These are phyloP conservation scores for Cercospora beticola DNA, from an alignment of 2,329 filamentous ascomycete species.

Conservation along the genomic window DNA sequence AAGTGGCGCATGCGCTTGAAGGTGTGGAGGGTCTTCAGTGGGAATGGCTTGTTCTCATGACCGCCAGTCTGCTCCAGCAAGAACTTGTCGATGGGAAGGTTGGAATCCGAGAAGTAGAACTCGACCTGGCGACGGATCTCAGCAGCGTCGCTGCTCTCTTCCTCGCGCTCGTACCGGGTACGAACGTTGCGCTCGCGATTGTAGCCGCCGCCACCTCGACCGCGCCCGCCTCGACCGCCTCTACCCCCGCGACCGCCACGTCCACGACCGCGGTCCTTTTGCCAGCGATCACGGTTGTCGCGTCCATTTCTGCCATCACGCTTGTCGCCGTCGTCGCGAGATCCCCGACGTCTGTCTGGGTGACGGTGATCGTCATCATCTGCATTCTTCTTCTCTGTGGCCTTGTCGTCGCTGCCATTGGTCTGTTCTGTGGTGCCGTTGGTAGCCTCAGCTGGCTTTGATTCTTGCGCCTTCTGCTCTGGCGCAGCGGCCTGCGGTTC, in stretches of 20 bases:
- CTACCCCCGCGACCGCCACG: slow-evolving; percentile 21
- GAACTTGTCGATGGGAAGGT: slow-evolving; percentile 85
- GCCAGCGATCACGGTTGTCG: slow-evolving; percentile 21
- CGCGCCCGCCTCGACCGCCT: slow-evolving; percentile 12
- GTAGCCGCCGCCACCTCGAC: slow-evolving; percentile 20
- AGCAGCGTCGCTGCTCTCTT: slow-evolving; percentile 72
- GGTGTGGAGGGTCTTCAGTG: slow-evolving; percentile 71
- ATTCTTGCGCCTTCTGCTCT: slow-evolving; percentile 20
- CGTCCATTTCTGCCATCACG: slow-evolving; percentile 23
- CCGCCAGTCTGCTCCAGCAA: slow-evolving; percentile 77
- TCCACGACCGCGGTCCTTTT: slow-evolving; percentile 16
- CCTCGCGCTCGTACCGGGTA: slow-evolving; percentile 48
- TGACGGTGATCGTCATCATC: slow-evolving; percentile 24
- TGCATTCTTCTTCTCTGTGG: slow-evolving; percentile 19
- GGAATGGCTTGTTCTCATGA: slow-evolving; percentile 75
- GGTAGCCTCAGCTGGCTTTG: slow-evolving; percentile 22
- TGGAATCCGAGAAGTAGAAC: slow-evolving; percentile 93
- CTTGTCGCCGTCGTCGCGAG: slow-evolving; percentile 18
- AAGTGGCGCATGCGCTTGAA: slow-evolving; percentile 98
- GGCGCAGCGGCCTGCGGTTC: slow-evolving; percentile 25
- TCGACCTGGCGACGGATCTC: slow-evolving; percentile 90
- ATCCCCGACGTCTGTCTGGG: slow-evolving; percentile 15
- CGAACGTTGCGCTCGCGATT: slow-evolving; percentile 24
- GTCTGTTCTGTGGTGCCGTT: slow-evolving; percentile 22
- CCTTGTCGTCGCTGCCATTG: slow-evolving; percentile 19